Base-by-base conservation (phyloP, 2,329 filamentous ascomycete species). In the Exophiala viscosa region DNA sequence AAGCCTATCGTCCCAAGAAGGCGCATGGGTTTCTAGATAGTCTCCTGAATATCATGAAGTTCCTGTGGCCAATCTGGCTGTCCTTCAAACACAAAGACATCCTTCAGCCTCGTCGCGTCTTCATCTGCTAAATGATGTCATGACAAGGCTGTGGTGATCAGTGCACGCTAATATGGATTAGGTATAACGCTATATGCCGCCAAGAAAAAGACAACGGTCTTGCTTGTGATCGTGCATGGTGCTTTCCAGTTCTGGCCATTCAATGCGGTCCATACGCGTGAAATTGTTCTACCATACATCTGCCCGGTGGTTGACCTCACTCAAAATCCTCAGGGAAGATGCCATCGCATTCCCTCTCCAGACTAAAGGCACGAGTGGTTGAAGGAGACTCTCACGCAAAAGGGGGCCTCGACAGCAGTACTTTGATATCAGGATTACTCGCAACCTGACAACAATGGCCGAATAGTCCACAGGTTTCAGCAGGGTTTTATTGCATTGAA, bases 1-100 rank as follows among this genome's bases (percentile, higher is more conserved):
- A 64, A 62, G 43, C 61, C 61, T 5, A 45, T 60, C n/a, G 48
- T 59, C 31, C 50, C 50, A 6, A 54, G 60, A 38, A 50, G 59
- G 43, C 53, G 59, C 40, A 60, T 64, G 47, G 61, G 61, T 31
- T 61, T 62, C 42, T 62, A 45, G 44, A 28, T 28, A 31, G 41
- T 15, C 15, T 11, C 13, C 4, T 8, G 17, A 18, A 13, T 14
- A 35, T n/a, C 20, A 46, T 36, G 1, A 23, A 18, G 10, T 20
- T 3, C 11, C 33, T 23, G 20, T 35, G 13, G 11, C 9, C 9
- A 36, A 11, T 28, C 23, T 28, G 5, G 23, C 23, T 28, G 23
- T 28, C 23, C 8, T 7, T 7, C 8, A 2, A 5, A 7, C 23
- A 28, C 5, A 28, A 28, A 7, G 8, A 7, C 8, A 28, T 7